Evolutionary conservation across 345 rosid species (phyloP), one percentile per base, ranked within the genome.

Genomic region (Rhodomyrtus tomentosa): DNA sequence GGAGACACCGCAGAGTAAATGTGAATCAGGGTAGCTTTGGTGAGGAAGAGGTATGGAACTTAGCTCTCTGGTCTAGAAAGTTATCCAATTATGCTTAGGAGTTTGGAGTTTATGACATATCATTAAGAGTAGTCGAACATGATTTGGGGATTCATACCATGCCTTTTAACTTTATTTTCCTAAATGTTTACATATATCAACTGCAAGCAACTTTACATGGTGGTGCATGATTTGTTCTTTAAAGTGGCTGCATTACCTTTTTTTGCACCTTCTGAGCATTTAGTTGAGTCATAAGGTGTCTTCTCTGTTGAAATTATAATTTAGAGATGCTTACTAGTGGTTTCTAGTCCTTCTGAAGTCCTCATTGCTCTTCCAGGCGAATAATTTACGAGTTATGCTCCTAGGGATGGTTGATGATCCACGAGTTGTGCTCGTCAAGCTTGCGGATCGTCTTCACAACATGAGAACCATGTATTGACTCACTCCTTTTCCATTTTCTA

Each of bases 331-430:
- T 68, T 68, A 9, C 24, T 81, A 45, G 53, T 18, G 50, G 50
- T 54, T 48, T 32, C 81, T 83, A 29, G 48, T 85, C 48, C 49
- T 82, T 54, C 40, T 81, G 36, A 48, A 54, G 55, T 42, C 36
- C 50, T 59, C 36, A 55, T 81, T 87, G 45, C 22, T 50, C 55
- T 81, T 85, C 50, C 87, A 94, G 96, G 96, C 92, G 68, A 89
- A 93, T 82, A 90, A 93, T 88, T 76, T 94, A 80, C 90, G 92
- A 84, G 89, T 92, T 85, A 93, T 94, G 96, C 95, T 94, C 74
- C 83, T 94, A 91, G 96, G 95, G 58, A 94, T 94, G 96, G 93
- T 94, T 87, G 92, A 93, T 84, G 96, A 94, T 91, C 96, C 96
- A 58, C 91, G 95, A 22, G 95, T 94, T 85, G 93, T 94, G 88